Percentiles rank a stretch among this genome's conserved stretches.
phyloP scores from a whole-genome alignment of 1,284 basidiomycete species.

The Apiotrichum veenhuisii region DNA sequence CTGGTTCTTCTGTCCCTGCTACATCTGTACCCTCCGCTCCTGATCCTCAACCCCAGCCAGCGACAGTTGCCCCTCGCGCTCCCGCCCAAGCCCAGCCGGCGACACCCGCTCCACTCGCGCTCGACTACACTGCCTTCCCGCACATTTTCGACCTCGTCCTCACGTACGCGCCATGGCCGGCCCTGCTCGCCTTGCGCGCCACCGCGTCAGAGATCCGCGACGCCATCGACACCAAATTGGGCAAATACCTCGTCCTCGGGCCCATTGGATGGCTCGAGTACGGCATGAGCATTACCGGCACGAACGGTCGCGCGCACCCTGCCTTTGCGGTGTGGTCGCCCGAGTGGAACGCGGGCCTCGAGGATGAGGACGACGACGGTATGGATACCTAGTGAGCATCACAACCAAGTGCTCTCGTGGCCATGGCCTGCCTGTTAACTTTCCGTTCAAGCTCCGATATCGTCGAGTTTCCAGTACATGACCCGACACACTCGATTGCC shows the following conservation, averaged over 20 bases:
- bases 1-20: too few relatives aligned
- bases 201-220: background rate
- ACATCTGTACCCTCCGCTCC: too few relatives aligned
- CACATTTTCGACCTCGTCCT: conserved; percentile 1
- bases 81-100: too few relatives aligned
- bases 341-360: conserved; percentile 1
- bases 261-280: background rate
- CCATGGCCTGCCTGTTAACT: background rate
- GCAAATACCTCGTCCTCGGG: background rate
- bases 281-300: background rate
- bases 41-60: too few relatives aligned
- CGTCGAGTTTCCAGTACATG: background rate
- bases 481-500: background rate
- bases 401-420: too few relatives aligned
- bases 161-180: background rate
- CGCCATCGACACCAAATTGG: background rate
- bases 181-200: background rate
- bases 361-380: background rate
- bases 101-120: background rate
- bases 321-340: background rate
- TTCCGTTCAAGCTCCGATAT: background rate
- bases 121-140: conserved; percentile 4
- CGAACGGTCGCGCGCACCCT: background rate
- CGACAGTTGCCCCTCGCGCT: background rate
- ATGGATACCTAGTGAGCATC: background rate